These are phyloP conservation scores for Trametes elegans DNA, from an alignment of 768 basidiomycete species.

Conservation along the genomic window DNA sequence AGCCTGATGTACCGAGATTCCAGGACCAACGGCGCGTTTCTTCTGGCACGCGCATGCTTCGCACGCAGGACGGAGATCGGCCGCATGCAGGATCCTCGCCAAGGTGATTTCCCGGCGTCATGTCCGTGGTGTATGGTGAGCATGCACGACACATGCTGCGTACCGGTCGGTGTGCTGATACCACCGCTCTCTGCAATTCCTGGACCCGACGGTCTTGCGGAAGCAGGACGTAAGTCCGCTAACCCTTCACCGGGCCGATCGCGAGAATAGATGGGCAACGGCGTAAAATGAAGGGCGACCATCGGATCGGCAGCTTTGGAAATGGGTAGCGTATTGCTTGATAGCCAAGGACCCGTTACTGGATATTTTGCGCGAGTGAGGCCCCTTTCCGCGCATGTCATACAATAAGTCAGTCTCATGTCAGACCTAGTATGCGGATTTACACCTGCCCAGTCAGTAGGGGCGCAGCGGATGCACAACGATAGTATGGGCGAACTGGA, in stretches of 20 bases:
- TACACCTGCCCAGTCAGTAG: no score
- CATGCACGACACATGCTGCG: not conserved
- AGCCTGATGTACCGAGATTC: no score
- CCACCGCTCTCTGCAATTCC: slow-evolving; percentile 15
- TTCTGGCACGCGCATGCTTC: not conserved
- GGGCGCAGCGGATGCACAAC: no score
- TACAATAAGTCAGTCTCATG: no score
- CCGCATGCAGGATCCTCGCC: slow-evolving; percentile 25
- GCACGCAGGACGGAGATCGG: slow-evolving; percentile 22
- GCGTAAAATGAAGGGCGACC: slow-evolving; percentile 16
- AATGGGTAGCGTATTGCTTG: no score
- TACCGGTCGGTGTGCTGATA: not conserved
- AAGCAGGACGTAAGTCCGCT: slow-evolving; percentile 18
- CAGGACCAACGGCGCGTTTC: not conserved
- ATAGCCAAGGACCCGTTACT: no score
- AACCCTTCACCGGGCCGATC: slow-evolving; percentile 9
- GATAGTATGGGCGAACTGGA: no score
- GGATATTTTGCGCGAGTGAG: no score
- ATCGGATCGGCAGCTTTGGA: no score
- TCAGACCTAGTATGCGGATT: no score
- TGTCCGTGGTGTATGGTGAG: slow-evolving; percentile 33
- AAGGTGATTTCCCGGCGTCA: slow-evolving; percentile 26
- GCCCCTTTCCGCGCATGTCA: no score
- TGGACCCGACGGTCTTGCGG: slow-evolving; percentile 23
- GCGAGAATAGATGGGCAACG: no score